phyloP scores from a whole-genome alignment of 2,329 filamentous ascomycete genomes.

The Tolypocladium paradoxum region DNA sequence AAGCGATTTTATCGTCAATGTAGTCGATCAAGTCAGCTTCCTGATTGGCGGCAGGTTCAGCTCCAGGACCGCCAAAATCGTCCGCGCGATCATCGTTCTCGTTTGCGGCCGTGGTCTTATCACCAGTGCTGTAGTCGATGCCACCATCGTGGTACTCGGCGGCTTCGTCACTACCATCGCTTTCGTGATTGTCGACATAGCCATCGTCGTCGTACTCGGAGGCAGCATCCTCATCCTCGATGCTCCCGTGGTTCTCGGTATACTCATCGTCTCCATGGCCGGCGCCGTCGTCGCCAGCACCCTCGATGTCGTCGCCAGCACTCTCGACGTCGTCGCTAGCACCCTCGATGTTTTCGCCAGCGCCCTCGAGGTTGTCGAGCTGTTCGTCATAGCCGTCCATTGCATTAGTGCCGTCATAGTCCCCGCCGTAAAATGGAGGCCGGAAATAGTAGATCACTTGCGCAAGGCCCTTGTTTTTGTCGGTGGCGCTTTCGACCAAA shows the following conservation, averaged over 20 bases:
- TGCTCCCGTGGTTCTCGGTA: not conserved
- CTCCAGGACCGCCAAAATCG: not conserved
- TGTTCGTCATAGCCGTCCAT: slow-evolving; percentile 10
- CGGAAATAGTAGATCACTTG: slow-evolving; percentile 29
- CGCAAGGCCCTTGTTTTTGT: slow-evolving; percentile 29
- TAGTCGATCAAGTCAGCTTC: slow-evolving; percentile 1
- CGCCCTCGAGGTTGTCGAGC: not conserved
- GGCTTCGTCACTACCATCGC: not conserved
- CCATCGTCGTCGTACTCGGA: slow-evolving; percentile 8
- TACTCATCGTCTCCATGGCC: not conserved
- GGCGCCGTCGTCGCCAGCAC: slow-evolving; percentile 4
- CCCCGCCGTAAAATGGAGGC: slow-evolving; percentile 9
- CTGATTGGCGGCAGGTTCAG: not conserved
- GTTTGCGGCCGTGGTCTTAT: not conserved
- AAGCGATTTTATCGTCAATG: not conserved
- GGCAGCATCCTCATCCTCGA: not conserved
- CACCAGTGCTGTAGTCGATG: not conserved
- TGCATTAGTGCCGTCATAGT: not conserved
- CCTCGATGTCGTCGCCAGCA: not conserved
- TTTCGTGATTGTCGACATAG: not conserved
- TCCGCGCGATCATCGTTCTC: not conserved
- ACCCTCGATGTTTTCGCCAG: not conserved
- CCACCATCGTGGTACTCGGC: not conserved
- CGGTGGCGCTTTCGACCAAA: slow-evolving; percentile 29
- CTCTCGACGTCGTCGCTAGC: slow-evolving; percentile 2